These are phyloP conservation scores for Chlorella sp. DNA, from an alignment of 139 green algal species.

Conservation along the genomic window DNA sequence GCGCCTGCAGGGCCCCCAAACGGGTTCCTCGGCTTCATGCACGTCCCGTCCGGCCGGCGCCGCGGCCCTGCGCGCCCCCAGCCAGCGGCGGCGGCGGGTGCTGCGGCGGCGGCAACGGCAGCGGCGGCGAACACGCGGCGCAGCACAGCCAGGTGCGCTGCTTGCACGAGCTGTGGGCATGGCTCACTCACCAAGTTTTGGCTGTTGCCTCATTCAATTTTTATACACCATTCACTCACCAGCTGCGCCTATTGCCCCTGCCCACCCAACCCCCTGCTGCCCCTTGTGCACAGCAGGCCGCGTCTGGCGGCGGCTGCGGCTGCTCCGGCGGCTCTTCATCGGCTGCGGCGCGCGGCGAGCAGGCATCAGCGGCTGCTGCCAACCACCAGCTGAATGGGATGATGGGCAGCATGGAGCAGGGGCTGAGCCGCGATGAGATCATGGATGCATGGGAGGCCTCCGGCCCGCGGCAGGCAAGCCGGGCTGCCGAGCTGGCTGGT, in stretches of 20 bases:
- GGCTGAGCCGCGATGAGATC: background rate
- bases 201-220: too few relatives aligned
- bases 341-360: background rate
- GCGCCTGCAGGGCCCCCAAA: too few relatives aligned
- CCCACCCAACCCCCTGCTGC: background rate
- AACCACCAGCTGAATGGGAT: slow-evolving; percentile 1
- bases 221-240: too few relatives aligned
- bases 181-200: too few relatives aligned
- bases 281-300: background rate
- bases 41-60: background rate
- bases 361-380: background rate
- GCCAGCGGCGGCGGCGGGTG: background rate
- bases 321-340: background rate
- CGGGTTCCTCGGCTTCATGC: too few relatives aligned
- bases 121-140: background rate
- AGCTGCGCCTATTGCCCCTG: too few relatives aligned
- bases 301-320: background rate
- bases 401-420: slow-evolving; percentile 12
- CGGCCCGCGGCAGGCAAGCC: background rate
- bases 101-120: background rate
- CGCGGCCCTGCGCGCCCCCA: background rate
- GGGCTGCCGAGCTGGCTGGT: too few relatives aligned
- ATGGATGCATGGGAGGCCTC: background rate
- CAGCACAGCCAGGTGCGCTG: background rate
- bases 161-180: too few relatives aligned